phyloP scores from a whole-genome alignment of 176 grass and related monocot genomes.

The Triticum timopheevii region DNA sequence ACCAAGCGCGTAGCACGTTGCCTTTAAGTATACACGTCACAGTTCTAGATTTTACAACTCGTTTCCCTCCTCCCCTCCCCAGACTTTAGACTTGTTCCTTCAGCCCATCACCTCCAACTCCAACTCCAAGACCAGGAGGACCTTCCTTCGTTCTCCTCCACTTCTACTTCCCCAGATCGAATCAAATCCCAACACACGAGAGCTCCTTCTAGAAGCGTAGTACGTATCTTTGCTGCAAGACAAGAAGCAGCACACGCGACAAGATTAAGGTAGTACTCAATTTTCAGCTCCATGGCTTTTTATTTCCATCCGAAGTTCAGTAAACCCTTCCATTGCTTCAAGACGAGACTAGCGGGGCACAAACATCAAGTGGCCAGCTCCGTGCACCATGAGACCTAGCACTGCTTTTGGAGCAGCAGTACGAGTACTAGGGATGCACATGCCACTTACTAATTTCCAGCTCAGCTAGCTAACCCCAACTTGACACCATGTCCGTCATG shows the following conservation, averaged over 20 bases:
- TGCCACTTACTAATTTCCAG: neutral
- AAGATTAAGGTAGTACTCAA: neutral
- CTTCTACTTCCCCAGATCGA: neutral
- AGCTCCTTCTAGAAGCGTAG: neutral
- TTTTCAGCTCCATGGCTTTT: neutral
- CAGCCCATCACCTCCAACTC: neutral
- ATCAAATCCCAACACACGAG: neutral
- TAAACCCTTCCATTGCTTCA: slow-evolving; percentile 26
- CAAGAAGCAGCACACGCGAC: slow-evolving; percentile 3
- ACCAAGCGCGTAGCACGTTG: neutral
- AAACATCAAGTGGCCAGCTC: neutral
- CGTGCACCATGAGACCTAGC: slow-evolving; percentile 1
- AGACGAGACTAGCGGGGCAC: neutral
- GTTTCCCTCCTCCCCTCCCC: neutral
- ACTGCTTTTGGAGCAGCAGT: neutral
- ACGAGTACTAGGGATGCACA: neutral
- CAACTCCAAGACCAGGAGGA: neutral
- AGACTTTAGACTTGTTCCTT: neutral
- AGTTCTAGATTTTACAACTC: slow-evolving; percentile 7
- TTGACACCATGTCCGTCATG: slow-evolving; percentile 17
- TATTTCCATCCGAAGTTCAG: neutral
- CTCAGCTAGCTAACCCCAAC: slow-evolving; percentile 10
- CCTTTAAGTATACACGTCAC: slow-evolving; percentile 38
- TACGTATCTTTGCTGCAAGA: neutral
- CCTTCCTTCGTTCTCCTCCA: neutral